Evolutionary conservation across 2,329 filamentous ascomycete species (phyloP), one percentile per base, ranked within the genome.

Genomic region (Botrytis paeoniae): DNA sequence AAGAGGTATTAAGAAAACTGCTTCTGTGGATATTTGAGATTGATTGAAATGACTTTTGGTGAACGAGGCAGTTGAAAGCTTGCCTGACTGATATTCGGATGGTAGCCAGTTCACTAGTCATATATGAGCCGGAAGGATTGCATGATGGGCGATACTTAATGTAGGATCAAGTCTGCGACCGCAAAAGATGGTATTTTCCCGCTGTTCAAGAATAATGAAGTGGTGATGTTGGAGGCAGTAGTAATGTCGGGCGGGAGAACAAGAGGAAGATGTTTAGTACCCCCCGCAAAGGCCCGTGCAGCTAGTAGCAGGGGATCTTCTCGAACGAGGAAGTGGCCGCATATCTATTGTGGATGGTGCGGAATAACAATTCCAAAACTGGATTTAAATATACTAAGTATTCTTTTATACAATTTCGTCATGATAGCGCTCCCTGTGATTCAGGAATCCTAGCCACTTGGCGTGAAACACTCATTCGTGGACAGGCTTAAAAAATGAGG

Each of bases 231-330:
- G 18, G 20, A 69, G n/a, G 48, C 18, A 69, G 14, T 16, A 41
- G 25, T 16, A 41, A 25, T 69, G n/a, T 32, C 41, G 35, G 48
- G n/a, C 4, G 18, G 37, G 39, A 68, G 48, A 32, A 57, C 9
- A 41, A n/a, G 43, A 32, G 20, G 25, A 57, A 32, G 18, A 57
- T 20, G 18, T 39, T 63, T 63, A 43, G 61, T 29, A 41, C 22
- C 37, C 64, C 65, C 48, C 65, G 48, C 65, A 32, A 57, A 69
- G 65, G 65, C 39, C 65, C 48, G 65, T 69, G 65, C 48, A 69
- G 35, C 35, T 57, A 57, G n/a, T 57, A n/a, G 37, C 48, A 39
- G 48, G 37, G 65, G 37, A 57, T 41, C 18, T 35, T 54, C 35
- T 57, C n/a, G 35, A 41, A 57, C n/a, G 65, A 69, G 65, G 48